Evolutionary conservation across 2,329 filamentous ascomycete species (phyloP).

Genomic region (Xylaria sp.): DNA sequence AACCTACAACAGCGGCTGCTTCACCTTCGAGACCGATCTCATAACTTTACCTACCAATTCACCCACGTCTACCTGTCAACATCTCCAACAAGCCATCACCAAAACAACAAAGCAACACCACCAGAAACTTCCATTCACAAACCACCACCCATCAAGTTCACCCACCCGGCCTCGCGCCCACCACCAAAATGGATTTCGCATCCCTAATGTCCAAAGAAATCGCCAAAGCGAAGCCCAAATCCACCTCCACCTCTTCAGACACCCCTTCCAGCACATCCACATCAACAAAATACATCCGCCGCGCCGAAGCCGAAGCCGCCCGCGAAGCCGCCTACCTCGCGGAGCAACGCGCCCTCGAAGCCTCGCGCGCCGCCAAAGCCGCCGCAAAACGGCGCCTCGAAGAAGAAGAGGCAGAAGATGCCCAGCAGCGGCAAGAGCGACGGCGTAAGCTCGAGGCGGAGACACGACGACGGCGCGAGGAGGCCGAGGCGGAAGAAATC

Average conservation of each 20-base stretch:
- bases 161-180: no score
- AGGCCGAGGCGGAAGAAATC: conserved; percentile 70
- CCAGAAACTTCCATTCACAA: no score
- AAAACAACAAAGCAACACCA: no score
- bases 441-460: conserved; percentile 75
- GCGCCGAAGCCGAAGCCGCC: conserved; percentile 78
- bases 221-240: conserved; percentile 63
- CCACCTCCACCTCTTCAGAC: not conserved
- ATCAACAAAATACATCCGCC: conserved; percentile 63
- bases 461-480: conserved; percentile 61
- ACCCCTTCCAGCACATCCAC: no score
- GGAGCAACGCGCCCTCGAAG: conserved; percentile 71
- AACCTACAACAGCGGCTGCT: not conserved
- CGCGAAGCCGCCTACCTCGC: conserved; percentile 74
- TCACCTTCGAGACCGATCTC: not conserved
- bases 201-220: conserved; percentile 91
- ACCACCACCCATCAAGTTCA: no score
- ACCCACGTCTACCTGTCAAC: not conserved
- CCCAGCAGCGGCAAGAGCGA: conserved; percentile 72
- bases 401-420: conserved; percentile 71
- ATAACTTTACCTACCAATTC: not conserved
- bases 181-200: conserved; percentile 80
- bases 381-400: conserved; percentile 83
- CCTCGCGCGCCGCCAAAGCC: conserved; percentile 62
- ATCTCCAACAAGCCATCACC: not conserved